Percentiles rank a stretch among this genome's conserved stretches.
Evolutionary conservation across 1,284 basidiomycete species (phyloP).

Genomic region (Psilocybe mexicana): DNA sequence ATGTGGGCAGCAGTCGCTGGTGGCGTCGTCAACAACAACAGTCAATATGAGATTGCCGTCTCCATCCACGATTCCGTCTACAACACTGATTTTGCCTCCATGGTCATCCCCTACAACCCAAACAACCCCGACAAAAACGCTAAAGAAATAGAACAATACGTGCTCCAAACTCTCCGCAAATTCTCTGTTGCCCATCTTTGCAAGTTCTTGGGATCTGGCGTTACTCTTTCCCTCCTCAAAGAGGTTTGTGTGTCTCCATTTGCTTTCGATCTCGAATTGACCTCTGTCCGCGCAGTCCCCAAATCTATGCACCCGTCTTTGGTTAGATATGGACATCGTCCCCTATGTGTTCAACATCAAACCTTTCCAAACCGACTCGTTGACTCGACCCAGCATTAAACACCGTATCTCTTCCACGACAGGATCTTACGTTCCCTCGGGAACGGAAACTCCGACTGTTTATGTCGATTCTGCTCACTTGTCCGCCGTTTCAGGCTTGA

Average conservation of each 20-base stretch:
- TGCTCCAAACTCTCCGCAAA: slow-evolving; percentile 61
- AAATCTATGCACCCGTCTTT: slow-evolving; percentile 75
- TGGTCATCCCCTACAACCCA: slow-evolving; percentile 48
- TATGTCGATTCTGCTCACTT: slow-evolving; percentile 55
- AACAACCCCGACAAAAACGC: slow-evolving; percentile 52
- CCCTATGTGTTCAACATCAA: slow-evolving; percentile 85
- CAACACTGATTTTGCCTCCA: slow-evolving; percentile 69
- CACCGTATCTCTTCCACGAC: slow-evolving; percentile 77
- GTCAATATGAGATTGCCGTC: slow-evolving; percentile 66
- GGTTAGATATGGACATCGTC: slow-evolving; percentile 76
- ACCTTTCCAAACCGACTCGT: slow-evolving; percentile 73
- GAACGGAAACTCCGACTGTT: slow-evolving; percentile 71
- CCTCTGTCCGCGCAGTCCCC: slow-evolving; percentile 49
- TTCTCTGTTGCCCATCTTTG: slow-evolving; percentile 75
- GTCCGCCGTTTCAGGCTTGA: slow-evolving; percentile 41
- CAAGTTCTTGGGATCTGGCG: slow-evolving; percentile 73
- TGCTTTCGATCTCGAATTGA: slow-evolving; percentile 20
- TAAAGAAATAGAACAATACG: slow-evolving; percentile 58
- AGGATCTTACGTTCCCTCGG: slow-evolving; percentile 72
- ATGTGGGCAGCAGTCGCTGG: slow-evolving; percentile 84
- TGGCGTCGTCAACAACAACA: slow-evolving; percentile 54
- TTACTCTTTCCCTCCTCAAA: slow-evolving; percentile 43
- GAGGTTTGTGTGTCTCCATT: slow-evolving; percentile 33
- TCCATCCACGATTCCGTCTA: slow-evolving; percentile 82
- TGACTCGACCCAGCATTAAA: slow-evolving; percentile 73